Evolutionary conservation across 1,139 yeast species (phyloP).

Genomic region (Kurtzmaniella quercitrusa): DNA sequence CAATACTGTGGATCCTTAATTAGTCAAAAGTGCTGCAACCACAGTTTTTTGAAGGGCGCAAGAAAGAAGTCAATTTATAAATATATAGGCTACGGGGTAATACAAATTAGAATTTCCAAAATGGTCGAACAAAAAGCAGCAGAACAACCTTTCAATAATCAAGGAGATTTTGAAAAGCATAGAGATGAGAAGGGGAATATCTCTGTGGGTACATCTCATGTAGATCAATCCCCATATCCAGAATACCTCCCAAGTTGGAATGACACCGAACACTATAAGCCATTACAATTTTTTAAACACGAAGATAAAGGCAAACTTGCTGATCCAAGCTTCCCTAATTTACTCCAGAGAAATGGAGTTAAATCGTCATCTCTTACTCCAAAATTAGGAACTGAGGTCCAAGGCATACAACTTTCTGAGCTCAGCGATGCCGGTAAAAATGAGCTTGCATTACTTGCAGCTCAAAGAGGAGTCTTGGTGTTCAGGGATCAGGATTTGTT

Average conservation of each 20-base stretch:
- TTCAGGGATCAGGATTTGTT: constrained; percentile 38
- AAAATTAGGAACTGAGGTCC: constrained; percentile 23
- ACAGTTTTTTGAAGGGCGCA: not conserved
- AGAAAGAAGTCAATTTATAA: not conserved
- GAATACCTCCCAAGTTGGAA: constrained; percentile 30
- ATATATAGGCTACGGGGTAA: not conserved
- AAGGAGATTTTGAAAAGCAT: not conserved
- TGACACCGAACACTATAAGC: constrained; percentile 22
- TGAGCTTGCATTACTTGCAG: constrained; percentile 36
- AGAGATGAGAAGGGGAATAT: constrained; percentile 17
- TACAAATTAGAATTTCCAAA: not conserved
- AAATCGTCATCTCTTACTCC: constrained; percentile 19
- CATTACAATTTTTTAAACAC: constrained; percentile 19
- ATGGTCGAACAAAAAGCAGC: not conserved
- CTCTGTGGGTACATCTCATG: constrained; percentile 22
- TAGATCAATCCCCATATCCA: constrained; percentile 17
- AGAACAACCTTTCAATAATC: not conserved
- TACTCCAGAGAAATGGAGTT: constrained; percentile 12
- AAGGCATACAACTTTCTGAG: constrained; percentile 24
- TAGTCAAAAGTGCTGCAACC: not conserved
- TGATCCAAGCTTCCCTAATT: constrained; percentile 14
- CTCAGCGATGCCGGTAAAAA: constrained; percentile 28
- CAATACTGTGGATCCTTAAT: not conserved
- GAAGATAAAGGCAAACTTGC: constrained; percentile 22
- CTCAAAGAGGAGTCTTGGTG: constrained; percentile 38